These are phyloP conservation scores for Penicillium sp. DNA, from an alignment of 2,329 filamentous ascomycete genomes.

Conservation along the genomic window DNA sequence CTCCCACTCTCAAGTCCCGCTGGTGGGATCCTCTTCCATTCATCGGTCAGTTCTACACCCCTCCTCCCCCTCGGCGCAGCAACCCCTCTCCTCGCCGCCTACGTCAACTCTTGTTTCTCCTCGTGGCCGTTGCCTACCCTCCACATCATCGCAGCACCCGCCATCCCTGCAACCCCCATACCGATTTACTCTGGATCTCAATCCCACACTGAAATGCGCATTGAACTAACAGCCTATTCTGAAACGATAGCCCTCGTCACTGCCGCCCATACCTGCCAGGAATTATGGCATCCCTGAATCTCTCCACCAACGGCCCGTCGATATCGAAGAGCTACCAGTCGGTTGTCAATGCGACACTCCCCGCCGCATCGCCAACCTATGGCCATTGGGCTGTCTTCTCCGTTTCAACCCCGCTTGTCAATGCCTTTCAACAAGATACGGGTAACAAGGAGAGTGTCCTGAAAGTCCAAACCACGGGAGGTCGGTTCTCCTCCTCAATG, in stretches of 20 bases:
- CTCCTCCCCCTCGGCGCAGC: background rate
- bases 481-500: conserved; percentile 49
- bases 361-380: conserved; percentile 73
- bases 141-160: background rate
- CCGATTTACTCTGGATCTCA: background rate
- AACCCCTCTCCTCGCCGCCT: conserved; percentile 9
- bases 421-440: conserved; percentile 82
- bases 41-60: background rate
- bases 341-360: conserved; percentile 62
- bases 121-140: conserved; percentile 3
- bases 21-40: background rate
- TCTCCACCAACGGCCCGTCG: conserved; percentile 75
- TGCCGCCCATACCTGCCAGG: conserved; percentile 6
- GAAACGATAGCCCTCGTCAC: background rate
- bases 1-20: background rate
- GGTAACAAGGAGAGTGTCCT: conserved; percentile 88
- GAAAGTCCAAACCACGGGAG: conserved; percentile 90
- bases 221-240: background rate
- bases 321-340: conserved; percentile 76
- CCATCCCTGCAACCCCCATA: background rate
- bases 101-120: conserved; percentile 8
- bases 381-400: conserved; percentile 94
- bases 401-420: conserved; percentile 87
- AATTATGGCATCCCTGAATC: conserved; percentile 75
- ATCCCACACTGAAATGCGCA: background rate